These are phyloP conservation scores for Aureobasidium sp. DNA, from an alignment of 2,329 filamentous ascomycete genomes.

Conservation along the genomic window DNA sequence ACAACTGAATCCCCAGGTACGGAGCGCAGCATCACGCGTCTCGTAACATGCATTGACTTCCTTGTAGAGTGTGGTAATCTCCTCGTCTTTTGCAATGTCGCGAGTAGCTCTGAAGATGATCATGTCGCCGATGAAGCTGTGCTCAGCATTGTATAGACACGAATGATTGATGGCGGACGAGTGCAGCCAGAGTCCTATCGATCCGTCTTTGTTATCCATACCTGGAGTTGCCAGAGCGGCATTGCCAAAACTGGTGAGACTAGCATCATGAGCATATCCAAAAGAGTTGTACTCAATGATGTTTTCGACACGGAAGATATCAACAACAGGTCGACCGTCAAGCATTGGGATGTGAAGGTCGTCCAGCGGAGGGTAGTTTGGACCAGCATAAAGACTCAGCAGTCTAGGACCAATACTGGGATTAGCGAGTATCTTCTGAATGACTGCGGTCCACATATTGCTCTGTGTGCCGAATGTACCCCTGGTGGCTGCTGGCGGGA, in stretches of 20 bases:
- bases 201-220: neutral
- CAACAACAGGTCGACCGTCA: conserved; percentile 6
- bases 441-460: conserved; percentile 15
- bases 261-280: neutral
- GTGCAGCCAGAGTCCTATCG: neutral
- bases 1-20: conserved; percentile 39
- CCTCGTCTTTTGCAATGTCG: conserved; percentile 38
- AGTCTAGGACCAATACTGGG: conserved; percentile 16
- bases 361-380: conserved; percentile 13
- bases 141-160: conserved; percentile 42
- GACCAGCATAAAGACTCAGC: conserved; percentile 19
- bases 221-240: neutral
- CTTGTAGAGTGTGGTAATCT: conserved; percentile 32
- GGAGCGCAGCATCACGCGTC: conserved; percentile 27
- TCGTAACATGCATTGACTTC: conserved; percentile 22
- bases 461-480: conserved; percentile 16
- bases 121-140: conserved; percentile 50
- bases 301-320: conserved; percentile 32
- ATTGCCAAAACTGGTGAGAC: conserved; percentile 1
- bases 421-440: conserved; percentile 20
- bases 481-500: neutral
- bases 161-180: conserved; percentile 49
- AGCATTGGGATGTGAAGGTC: conserved; percentile 1
- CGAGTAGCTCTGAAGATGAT: conserved; percentile 42
- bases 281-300: conserved; percentile 32